Percentiles rank a stretch among this genome's conserved stretches.
These are phyloP conservation scores for Penicillium sp. DNA, from an alignment of 2,329 filamentous ascomycete genomes.

Conservation along the genomic window DNA sequence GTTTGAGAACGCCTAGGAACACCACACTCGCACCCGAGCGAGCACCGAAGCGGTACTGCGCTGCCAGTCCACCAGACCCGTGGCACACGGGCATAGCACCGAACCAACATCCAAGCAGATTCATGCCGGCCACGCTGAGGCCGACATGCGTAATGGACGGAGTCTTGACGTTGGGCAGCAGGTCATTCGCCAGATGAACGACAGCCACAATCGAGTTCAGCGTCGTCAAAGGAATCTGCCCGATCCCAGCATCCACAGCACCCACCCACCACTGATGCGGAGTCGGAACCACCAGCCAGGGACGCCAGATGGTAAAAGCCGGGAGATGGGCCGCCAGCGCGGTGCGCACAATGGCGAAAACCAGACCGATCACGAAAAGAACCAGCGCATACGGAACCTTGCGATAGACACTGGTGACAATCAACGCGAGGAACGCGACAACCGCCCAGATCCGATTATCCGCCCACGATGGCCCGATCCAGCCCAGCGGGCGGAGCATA, in stretches of 20 bases:
- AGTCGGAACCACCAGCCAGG: slow-evolving; percentile 53
- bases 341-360: slow-evolving; percentile 59
- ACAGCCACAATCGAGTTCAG: slow-evolving; percentile 93
- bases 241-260: slow-evolving; percentile 69
- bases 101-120: slow-evolving; percentile 84
- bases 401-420: slow-evolving; percentile 65
- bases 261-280: slow-evolving; percentile 53
- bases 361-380: slow-evolving; percentile 68
- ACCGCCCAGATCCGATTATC: slow-evolving; percentile 81
- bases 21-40: slow-evolving; percentile 83
- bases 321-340: slow-evolving; percentile 46
- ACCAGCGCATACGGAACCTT: slow-evolving; percentile 76
- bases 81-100: slow-evolving; percentile 96
- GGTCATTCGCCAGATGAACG: slow-evolving; percentile 72
- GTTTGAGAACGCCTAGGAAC: slow-evolving; percentile 73
- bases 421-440: slow-evolving; percentile 70
- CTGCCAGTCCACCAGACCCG: slow-evolving; percentile 86
- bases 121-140: slow-evolving; percentile 79
- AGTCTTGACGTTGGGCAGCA: slow-evolving; percentile 68
- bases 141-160: slow-evolving; percentile 77
- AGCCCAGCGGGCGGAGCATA: slow-evolving; percentile 68
- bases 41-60: slow-evolving; percentile 88
- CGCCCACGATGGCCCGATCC: slow-evolving; percentile 64
- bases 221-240: slow-evolving; percentile 86
- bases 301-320: slow-evolving; percentile 61